Evolutionary conservation across 1,139 yeast genomes (phyloP).

Genomic region (Yamadazyma dushanensis): DNA sequence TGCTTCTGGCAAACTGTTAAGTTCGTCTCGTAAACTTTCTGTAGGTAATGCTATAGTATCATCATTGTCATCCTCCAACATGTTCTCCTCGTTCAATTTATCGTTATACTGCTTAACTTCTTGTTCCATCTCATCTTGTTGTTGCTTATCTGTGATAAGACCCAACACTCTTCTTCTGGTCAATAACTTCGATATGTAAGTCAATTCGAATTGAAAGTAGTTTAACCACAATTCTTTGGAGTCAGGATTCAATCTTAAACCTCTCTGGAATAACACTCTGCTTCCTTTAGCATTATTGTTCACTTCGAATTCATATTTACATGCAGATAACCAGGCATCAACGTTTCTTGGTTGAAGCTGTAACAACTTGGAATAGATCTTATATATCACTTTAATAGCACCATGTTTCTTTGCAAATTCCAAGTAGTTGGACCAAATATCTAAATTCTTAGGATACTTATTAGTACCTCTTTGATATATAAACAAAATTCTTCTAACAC

Average conservation of each 20-base stretch:
- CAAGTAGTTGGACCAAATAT: slow-evolving; percentile 78
- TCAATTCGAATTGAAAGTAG: slow-evolving; percentile 84
- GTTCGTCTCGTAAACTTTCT: slow-evolving; percentile 59
- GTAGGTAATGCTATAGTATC: slow-evolving; percentile 53
- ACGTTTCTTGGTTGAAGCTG: slow-evolving; percentile 90
- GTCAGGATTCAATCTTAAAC: slow-evolving; percentile 79
- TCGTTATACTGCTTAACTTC: slow-evolving; percentile 31
- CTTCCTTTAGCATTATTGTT: slow-evolving; percentile 91
- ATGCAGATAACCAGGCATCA: slow-evolving; percentile 92
- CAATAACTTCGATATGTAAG: slow-evolving; percentile 78
- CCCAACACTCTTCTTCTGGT: slow-evolving; percentile 85
- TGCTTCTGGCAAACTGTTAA: slow-evolving; percentile 79
- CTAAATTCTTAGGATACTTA: slow-evolving; percentile 75
- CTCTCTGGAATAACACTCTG: slow-evolving; percentile 81
- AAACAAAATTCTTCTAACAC: slow-evolving; percentile 76
- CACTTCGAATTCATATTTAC: slow-evolving; percentile 87
- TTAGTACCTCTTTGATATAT: slow-evolving; percentile 82
- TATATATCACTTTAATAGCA: slow-evolving; percentile 78
- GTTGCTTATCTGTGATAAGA: slow-evolving; percentile 70
- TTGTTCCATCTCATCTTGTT: slow-evolving; percentile 56
- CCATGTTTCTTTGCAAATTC: slow-evolving; percentile 72
- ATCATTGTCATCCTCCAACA: slow-evolving; percentile 27
- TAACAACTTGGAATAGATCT: slow-evolving; percentile 73
- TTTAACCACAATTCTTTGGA: slow-evolving; percentile 75
- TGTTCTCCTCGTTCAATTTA: slow-evolving; percentile 29